phyloP scores from a whole-genome alignment of 208 protist genomes.

The Leishmania arabica region DNA sequence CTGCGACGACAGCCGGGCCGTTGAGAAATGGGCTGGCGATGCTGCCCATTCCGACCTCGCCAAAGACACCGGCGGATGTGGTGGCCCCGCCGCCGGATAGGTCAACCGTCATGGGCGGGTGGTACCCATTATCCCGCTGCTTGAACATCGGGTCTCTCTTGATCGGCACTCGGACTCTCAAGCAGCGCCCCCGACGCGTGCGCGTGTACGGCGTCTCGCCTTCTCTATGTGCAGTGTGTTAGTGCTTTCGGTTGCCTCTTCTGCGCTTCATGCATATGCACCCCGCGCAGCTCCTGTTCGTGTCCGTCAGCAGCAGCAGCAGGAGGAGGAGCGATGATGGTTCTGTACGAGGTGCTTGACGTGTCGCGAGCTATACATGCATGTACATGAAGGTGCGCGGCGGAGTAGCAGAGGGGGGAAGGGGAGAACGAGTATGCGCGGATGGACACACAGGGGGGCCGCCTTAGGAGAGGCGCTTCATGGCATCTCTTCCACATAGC shows the following conservation, averaged over 20 bases:
- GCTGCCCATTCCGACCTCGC: neutral
- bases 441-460: neutral
- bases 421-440: neutral
- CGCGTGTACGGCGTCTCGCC: neutral
- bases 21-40: neutral
- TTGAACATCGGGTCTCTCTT: slow-evolving; percentile 47
- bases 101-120: slow-evolving; percentile 42
- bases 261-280: neutral
- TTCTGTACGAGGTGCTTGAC: neutral
- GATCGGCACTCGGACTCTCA: neutral
- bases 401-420: neutral
- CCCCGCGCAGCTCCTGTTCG: neutral
- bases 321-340: neutral
- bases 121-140: slow-evolving; percentile 54
- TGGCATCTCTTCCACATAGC: neutral
- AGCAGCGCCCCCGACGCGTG: neutral
- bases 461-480: neutral
- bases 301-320: neutral
- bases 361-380: neutral
- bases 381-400: neutral
- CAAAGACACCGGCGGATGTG: neutral
- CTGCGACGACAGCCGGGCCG: slow-evolving; percentile 26
- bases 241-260: neutral
- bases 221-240: neutral
- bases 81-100: slow-evolving; percentile 29